These are phyloP conservation scores for Nicotiana tabacum DNA, from an alignment of 257 asterid genomes.

Conservation along the genomic window DNA sequence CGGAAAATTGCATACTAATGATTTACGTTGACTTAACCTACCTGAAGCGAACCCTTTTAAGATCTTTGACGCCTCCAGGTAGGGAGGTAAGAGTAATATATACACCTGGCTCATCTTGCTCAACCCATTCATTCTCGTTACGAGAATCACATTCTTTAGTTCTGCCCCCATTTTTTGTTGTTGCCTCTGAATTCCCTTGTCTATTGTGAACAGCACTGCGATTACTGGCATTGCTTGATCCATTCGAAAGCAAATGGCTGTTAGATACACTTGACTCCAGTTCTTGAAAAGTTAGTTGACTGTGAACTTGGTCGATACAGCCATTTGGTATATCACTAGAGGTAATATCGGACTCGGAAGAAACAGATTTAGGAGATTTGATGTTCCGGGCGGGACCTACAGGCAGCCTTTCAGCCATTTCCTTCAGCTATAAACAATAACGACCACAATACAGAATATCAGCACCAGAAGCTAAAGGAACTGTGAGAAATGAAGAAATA, in stretches of 20 bases:
- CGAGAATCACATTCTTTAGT: conserved; percentile 66
- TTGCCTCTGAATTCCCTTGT: conserved; percentile 43
- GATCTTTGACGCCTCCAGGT: conserved; percentile 89
- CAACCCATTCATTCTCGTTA: conserved; percentile 87
- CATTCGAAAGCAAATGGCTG: conserved; percentile 46
- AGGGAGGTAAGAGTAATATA: conserved; percentile 91
- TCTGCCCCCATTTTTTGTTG: conserved; percentile 53
- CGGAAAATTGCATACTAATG: neutral
- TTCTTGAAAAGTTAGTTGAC: conserved; percentile 46
- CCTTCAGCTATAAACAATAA: conserved; percentile 59
- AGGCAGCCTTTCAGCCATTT: conserved; percentile 95
- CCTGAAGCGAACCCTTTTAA: conserved; percentile 99
- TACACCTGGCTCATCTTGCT: conserved; percentile 96
- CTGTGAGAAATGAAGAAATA: neutral
- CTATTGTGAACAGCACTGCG: conserved; percentile 51
- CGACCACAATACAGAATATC: conserved; percentile 19
- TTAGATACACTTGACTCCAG: conserved; percentile 52
- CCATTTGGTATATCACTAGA: conserved; percentile 42
- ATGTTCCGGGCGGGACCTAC: conserved; percentile 77
- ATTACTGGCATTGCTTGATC: conserved; percentile 44
- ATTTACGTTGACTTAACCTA: conserved; percentile 16
- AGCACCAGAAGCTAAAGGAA: neutral
- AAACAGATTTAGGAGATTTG: conserved; percentile 58
- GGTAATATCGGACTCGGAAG: conserved; percentile 39
- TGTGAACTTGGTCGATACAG: conserved; percentile 49